These are phyloP conservation scores for Quillaja saponaria DNA, from an alignment of 306 rosid genomes.

Conservation along the genomic window DNA sequence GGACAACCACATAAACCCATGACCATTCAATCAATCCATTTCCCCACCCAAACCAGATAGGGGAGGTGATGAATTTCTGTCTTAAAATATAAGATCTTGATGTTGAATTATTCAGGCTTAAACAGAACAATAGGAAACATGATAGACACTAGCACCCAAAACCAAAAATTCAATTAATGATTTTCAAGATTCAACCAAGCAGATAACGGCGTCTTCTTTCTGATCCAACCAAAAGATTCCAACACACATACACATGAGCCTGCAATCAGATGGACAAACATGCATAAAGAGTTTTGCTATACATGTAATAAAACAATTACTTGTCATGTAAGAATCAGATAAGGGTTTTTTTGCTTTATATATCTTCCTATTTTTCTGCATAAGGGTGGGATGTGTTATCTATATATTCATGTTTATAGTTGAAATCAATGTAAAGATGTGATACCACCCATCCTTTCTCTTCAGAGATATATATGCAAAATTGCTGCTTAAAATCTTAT, in stretches of 20 bases:
- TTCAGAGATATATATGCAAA: conserved; percentile 14
- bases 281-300: background rate
- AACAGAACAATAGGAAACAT: too few relatives aligned
- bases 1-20: too few relatives aligned
- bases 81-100: too few relatives aligned
- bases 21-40: too few relatives aligned
- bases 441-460: background rate
- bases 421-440: background rate
- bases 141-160: background rate
- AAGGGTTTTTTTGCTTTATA: background rate
- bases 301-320: conserved; percentile 5
- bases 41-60: too few relatives aligned
- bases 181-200: background rate
- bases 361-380: background rate
- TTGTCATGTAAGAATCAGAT: background rate
- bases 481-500: conserved; percentile 10
- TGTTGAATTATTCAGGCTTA: background rate
- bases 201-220: background rate
- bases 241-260: background rate
- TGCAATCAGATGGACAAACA: conserved; percentile 1
- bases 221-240: background rate
- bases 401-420: conserved; percentile 13
- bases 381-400: conserved; percentile 12
- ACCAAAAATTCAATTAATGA: background rate
- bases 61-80: too few relatives aligned